Evolutionary conservation across 2,329 filamentous ascomycete species (phyloP), one percentile per base, ranked within the genome.

Genomic region (Trematosphaeria pertusa): DNA sequence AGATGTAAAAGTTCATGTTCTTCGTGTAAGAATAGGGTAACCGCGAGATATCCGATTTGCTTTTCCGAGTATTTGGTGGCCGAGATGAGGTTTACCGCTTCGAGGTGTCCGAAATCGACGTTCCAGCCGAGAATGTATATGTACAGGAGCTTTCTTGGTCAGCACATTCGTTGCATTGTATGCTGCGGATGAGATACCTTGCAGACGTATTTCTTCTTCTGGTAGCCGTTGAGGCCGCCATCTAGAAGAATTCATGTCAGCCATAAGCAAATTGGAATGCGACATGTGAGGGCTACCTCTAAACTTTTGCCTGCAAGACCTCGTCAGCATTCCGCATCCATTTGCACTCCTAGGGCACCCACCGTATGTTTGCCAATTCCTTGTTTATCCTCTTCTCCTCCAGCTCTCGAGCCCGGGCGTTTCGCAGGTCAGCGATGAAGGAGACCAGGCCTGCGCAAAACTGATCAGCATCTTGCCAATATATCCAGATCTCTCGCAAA

Each of bases 181-280:
- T 22, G 21, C 14, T 17, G 22, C 24, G 21, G 42, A 7, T 10
- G 20, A 21, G 12, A 18, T 76, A 85, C 83, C 80, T 99, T 99
- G 89, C 94, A 99, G 59, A 99, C 94, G 72, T 99, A 99, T 88
- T 99, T 99, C 83, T 99, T 99, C 81, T 95, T 97, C 80, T 97
- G 91, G 71, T 99, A 99, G 58, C 94, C 95, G 70, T 88, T 96
- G 48, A 99, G 79, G 69, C 83, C 94, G 56, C 91, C 92, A 72
- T 94, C 89, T 86, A 38, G 34, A 51, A 10, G 30, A 19, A 10
- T n/a, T 41, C 12, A 26, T 36, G 52, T 64, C 40, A 65, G 54
- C 41, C 12, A 28, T 46, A 30, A 30, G 44, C 34, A 43, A 43
- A 18, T 21, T 34, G 28, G 9, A 35, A 48, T 30, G 15, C 20